Evolutionary conservation across 176 grass and related monocot genomes (phyloP).

Genomic region (Triticum timopheevii): DNA sequence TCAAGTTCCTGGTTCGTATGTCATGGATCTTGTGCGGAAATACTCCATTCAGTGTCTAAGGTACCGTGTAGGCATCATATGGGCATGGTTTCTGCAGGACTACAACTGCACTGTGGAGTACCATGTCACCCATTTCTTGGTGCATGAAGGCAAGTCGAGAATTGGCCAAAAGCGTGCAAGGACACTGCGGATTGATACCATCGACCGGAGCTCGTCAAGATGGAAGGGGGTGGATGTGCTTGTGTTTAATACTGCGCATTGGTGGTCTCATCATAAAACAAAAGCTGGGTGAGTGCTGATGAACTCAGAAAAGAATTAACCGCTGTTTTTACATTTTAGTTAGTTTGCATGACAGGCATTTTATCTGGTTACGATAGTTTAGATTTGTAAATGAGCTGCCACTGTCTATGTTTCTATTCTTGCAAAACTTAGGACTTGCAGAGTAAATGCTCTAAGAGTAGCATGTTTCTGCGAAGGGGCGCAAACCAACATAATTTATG

Average conservation of each 20-base stretch:
- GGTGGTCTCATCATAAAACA: slow-evolving; percentile 99
- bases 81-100: slow-evolving; percentile 49
- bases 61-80: background rate
- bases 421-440: background rate
- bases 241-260: slow-evolving; percentile 95
- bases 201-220: slow-evolving; percentile 69
- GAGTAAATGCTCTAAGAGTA: background rate
- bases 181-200: slow-evolving; percentile 71
- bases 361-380: background rate
- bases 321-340: background rate
- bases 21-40: background rate
- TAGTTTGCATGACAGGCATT: background rate
- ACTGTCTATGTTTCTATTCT: background rate
- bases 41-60: slow-evolving; percentile 17
- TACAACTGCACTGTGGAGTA: slow-evolving; percentile 91
- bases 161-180: slow-evolving; percentile 52
- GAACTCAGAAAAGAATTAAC: background rate
- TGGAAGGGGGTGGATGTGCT: slow-evolving; percentile 80
- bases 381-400: too few relatives aligned
- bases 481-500: background rate
- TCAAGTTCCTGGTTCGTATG: slow-evolving; percentile 75
- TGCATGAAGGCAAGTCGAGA: slow-evolving; percentile 79
- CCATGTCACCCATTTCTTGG: slow-evolving; percentile 92
- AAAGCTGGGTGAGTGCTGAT: slow-evolving; percentile 62
- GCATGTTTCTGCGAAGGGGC: background rate